phyloP scores from a whole-genome alignment of 2,329 filamentous ascomycete species.

The Mycosphaerelloides madeirae region DNA sequence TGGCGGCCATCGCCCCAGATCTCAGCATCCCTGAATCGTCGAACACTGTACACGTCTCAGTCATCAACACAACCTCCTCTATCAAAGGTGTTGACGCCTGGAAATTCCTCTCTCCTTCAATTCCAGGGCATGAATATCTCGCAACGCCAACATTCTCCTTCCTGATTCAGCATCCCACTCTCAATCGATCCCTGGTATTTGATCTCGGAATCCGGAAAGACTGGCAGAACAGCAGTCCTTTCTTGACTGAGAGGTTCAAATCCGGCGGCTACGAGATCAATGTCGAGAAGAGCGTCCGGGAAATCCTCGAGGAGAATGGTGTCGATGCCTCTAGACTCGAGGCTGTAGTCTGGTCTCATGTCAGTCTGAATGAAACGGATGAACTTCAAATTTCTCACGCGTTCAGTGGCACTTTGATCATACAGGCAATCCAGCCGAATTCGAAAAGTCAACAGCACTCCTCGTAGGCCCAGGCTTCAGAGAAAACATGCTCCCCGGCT shows the following conservation, averaged over 20 bases:
- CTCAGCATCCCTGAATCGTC: slow-evolving; percentile 28
- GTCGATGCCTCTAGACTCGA: slow-evolving; percentile 5
- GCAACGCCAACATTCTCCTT: slow-evolving; percentile 42
- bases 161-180: slow-evolving; percentile 39
- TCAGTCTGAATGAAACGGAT: slow-evolving; percentile 49
- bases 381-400: slow-evolving; percentile 37
- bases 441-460: slow-evolving; percentile 44
- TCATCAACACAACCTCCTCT: slow-evolving; percentile 26
- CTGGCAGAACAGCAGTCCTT: slow-evolving; percentile 7
- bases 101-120: slow-evolving; percentile 31
- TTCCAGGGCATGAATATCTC: slow-evolving; percentile 33
- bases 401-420: slow-evolving; percentile 45
- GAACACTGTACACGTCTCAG: slow-evolving; percentile 27
- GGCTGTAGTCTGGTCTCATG: slow-evolving; percentile 15
- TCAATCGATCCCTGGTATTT: slow-evolving; percentile 30
- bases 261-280: slow-evolving; percentile 27
- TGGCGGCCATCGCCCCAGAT: slow-evolving; percentile 14
- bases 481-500: slow-evolving; percentile 43
- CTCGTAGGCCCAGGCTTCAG: slow-evolving; percentile 52
- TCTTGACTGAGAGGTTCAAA: slow-evolving; percentile 5
- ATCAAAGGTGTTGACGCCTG: slow-evolving; percentile 14
- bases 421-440: slow-evolving; percentile 46
- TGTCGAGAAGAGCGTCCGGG: slow-evolving; percentile 31
- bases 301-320: slow-evolving; percentile 10
- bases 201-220: slow-evolving; percentile 46